Evolutionary conservation across 1,139 yeast species (phyloP).

Genomic region (Hemisphaericaspora lyxosophila): DNA sequence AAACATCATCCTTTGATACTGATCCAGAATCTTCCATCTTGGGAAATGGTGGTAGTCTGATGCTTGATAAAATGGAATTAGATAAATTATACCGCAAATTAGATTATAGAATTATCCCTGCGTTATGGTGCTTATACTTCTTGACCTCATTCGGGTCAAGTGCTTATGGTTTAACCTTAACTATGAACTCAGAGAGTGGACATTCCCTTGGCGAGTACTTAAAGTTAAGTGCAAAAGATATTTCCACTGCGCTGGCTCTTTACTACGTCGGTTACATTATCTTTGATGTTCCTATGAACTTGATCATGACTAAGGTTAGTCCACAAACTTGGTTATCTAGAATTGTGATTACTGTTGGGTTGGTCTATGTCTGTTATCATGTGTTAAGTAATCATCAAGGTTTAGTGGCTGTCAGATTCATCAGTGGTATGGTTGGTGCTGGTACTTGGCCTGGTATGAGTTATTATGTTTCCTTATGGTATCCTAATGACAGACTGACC

Average conservation of each 20-base stretch:
- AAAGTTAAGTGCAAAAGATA: constrained; percentile 52
- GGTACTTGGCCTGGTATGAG: constrained; percentile 96
- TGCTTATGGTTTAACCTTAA: constrained; percentile 76
- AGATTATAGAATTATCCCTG: constrained; percentile 75
- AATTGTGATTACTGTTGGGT: constrained; percentile 73
- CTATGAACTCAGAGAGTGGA: constrained; percentile 67
- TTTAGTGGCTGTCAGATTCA: constrained; percentile 67
- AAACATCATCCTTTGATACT: not conserved
- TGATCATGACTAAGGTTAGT: constrained; percentile 76
- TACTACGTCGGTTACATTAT: constrained; percentile 81
- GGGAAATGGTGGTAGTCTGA: not conserved
- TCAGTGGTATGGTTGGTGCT: constrained; percentile 81
- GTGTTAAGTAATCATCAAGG: constrained; percentile 57
- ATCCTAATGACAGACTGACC: constrained; percentile 76
- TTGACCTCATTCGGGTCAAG: constrained; percentile 76
- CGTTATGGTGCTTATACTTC: constrained; percentile 78
- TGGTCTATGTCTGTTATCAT: constrained; percentile 72
- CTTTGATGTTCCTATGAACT: constrained; percentile 86
- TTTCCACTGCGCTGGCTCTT: constrained; percentile 76
- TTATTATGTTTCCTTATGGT: constrained; percentile 81
- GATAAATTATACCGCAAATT: constrained; percentile 64
- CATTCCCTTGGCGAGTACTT: constrained; percentile 64
- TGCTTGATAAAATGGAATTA: constrained; percentile 30
- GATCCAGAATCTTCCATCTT: not conserved
- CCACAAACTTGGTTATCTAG: constrained; percentile 87